Evolutionary conservation across 768 basidiomycete genomes (phyloP), one percentile per base, ranked within the genome.

Genomic region (Amanita rubescens): DNA sequence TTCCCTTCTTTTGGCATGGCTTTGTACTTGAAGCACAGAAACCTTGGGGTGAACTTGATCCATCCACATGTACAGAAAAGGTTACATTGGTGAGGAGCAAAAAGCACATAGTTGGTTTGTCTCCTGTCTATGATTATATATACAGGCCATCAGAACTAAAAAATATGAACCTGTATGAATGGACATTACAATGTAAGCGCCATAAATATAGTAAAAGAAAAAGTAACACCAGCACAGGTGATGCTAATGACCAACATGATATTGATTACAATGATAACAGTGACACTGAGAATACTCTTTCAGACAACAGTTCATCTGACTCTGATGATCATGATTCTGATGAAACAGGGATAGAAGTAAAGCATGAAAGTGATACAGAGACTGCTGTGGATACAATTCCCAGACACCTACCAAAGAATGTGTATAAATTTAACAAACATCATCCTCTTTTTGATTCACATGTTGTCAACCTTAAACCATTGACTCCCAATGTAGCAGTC

Each of bases 101-200:
- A 47, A 53, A 47, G 7, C 44, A 48, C 8, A 43, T 62, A 32
- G 46, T 60, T 25, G 60, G 59, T 32, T 46, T 60, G 32, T 62
- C 64, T 3, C 51, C 45, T 42, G 59, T 66, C 11, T 49, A 60
- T 55, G 65, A 68, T 45, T 68, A 68, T 49, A 62, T 61, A 17
- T 65, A 56, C 49, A 45, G 66, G 15, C 59, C 66, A 19, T 17
- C 8, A 10, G 30, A 47, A 12, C 54, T 59, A 35, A 47, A 59
- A 7, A 10, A 53, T 34, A 45, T 64, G 43, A 56, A 42, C 47
- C 42, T 68, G 19, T 67, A 62, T 63, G 61, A 67, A 19, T 67
- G 63, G 65, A 53, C 63, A 25, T 22, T 54, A 35, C 27, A 53
- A 19, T 59, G 54, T 39, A 51, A 54, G 30, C 55, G 34, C 57